Evolutionary conservation across 805 yeast species (phyloP).

Genomic region (Komagataella ulmi): DNA sequence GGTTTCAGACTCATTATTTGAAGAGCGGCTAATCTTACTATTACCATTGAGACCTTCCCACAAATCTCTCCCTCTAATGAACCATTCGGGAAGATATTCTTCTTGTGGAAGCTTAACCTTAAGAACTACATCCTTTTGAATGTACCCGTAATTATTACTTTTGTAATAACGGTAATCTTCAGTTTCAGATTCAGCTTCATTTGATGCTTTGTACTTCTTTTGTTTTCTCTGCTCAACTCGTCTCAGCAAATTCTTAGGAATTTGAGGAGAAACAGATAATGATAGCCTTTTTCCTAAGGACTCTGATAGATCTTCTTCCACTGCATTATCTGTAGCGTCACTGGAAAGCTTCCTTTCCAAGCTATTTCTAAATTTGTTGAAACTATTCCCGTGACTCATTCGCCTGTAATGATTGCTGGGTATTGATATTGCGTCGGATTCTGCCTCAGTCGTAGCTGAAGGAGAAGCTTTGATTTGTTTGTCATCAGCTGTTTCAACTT

Average conservation of each 20-base stretch:
- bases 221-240: conserved; percentile 36
- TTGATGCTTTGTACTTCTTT: conserved; percentile 13
- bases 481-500: conserved; percentile 1
- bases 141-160: background rate
- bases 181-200: conserved; percentile 14
- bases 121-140: conserved; percentile 25
- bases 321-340: background rate
- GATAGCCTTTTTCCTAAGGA: conserved; percentile 28
- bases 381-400: conserved; percentile 1
- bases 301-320: conserved; percentile 5
- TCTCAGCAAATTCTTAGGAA: conserved; percentile 45
- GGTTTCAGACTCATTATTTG: conserved; percentile 62
- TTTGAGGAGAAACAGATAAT: conserved; percentile 54
- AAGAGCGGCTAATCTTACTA: conserved; percentile 4
- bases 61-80: conserved; percentile 40
- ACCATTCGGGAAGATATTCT: conserved; percentile 64
- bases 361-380: conserved; percentile 2
- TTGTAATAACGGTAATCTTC: conserved; percentile 9
- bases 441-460: background rate
- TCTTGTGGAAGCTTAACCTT: conserved; percentile 47
- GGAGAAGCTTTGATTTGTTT: background rate
- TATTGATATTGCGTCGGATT: background rate
- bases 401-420: conserved; percentile 1
- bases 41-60: conserved; percentile 37
- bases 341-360: conserved; percentile 1